phyloP scores from a whole-genome alignment of 768 basidiomycete genomes.

The Rhodocollybia butyracea region DNA sequence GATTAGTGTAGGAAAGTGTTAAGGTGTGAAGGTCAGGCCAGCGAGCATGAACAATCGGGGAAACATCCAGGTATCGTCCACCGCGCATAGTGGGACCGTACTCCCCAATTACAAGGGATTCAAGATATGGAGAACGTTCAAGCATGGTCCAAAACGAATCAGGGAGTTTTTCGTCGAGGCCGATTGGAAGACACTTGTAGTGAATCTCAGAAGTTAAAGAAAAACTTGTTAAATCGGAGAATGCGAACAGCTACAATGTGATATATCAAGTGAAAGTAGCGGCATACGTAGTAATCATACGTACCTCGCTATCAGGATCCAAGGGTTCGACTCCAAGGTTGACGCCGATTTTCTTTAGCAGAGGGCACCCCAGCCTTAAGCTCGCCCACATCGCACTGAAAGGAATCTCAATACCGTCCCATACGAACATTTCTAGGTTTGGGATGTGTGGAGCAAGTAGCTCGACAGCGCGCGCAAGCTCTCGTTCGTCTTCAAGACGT shows the following conservation, averaged over 20 bases:
- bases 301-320: conserved; percentile 19
- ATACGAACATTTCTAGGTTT: conserved; percentile 18
- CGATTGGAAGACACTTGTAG: too few species aligned
- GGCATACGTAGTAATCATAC: neutral
- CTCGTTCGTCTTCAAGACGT: conserved; percentile 13
- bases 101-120: conserved; percentile 36
- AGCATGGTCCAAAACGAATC: conserved; percentile 53
- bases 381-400: conserved; percentile 18
- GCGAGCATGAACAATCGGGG: conserved; percentile 14
- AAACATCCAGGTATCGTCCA: conserved; percentile 15
- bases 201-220: conserved; percentile 13
- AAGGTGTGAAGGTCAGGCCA: conserved; percentile 20
- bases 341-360: conserved; percentile 18
- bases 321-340: conserved; percentile 16
- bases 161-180: conserved; percentile 13
- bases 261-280: neutral
- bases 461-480: conserved; percentile 11
- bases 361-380: conserved; percentile 20
- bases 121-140: conserved; percentile 38
- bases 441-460: conserved; percentile 15
- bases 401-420: conserved; percentile 22
- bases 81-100: conserved; percentile 10
- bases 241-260: conserved; percentile 18
- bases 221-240: conserved; percentile 19
- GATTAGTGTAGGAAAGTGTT: neutral